These are phyloP conservation scores for Zygoascus biomembranicola DNA, from an alignment of 805 yeast genomes.

Conservation along the genomic window DNA sequence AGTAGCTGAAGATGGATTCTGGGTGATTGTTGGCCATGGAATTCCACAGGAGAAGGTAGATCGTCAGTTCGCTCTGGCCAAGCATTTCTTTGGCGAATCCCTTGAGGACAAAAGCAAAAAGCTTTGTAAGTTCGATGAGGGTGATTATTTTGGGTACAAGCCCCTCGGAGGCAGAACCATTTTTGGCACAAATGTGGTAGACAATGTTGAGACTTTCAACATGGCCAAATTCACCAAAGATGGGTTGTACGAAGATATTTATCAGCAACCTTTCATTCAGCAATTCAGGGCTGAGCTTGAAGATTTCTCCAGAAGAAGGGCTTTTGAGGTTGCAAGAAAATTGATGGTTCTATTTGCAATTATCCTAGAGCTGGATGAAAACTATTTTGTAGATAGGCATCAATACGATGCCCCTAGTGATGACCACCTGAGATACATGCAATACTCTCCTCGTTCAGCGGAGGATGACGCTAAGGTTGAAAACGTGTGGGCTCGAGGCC, in stretches of 20 bases:
- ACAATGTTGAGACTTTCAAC: slow-evolving; percentile 11
- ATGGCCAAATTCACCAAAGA: slow-evolving; percentile 13
- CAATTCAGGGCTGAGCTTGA: slow-evolving; percentile 6
- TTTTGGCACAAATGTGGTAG: slow-evolving; percentile 8
- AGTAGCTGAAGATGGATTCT: slow-evolving; percentile 10
- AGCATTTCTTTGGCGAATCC: slow-evolving; percentile 8
- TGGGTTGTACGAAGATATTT: slow-evolving; percentile 1
- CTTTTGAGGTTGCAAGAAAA: slow-evolving; percentile 10
- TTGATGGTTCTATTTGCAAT: slow-evolving; percentile 12
- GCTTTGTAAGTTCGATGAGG: slow-evolving; percentile 9
- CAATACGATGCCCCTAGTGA: slow-evolving; percentile 11
- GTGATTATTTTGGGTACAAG: slow-evolving; percentile 13
- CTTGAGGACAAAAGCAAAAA: slow-evolving; percentile 7
- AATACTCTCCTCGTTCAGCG: slow-evolving; percentile 8
- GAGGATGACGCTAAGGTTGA: slow-evolving; percentile 12
- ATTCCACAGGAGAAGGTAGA: slow-evolving; percentile 8
- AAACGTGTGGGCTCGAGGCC: slow-evolving; percentile 11
- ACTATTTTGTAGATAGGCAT: slow-evolving; percentile 10
- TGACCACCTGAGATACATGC: slow-evolving; percentile 11
- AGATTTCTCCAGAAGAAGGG: slow-evolving; percentile 8
- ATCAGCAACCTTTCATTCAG: slow-evolving; percentile 2
- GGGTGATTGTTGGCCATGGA: slow-evolving; percentile 12
- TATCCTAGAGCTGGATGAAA: slow-evolving; percentile 12
- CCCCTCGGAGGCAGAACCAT: not conserved
- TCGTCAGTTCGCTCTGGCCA: slow-evolving; percentile 11